These are phyloP conservation scores for Nicotiana paniculata DNA, from an alignment of 257 asterid genomes.

Conservation along the genomic window DNA sequence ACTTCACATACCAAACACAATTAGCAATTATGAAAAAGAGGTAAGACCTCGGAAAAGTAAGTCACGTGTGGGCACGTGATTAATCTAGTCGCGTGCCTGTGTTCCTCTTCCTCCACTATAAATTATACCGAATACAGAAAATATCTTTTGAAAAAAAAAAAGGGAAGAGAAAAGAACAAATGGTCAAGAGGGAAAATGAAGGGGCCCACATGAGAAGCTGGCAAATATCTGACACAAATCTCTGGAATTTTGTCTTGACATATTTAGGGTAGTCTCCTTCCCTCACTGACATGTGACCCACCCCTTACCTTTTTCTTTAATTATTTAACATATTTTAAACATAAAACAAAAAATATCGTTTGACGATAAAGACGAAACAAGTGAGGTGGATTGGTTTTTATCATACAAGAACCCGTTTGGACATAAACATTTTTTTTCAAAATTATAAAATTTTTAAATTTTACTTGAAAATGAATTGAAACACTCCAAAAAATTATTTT, in stretches of 20 bases:
- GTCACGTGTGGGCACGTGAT: conserved; percentile 34
- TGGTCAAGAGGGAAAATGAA: background rate
- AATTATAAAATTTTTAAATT: too few species aligned
- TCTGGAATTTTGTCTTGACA: background rate
- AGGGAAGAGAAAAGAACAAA: background rate
- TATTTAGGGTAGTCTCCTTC: background rate
- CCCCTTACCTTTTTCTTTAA: background rate
- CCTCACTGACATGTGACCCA: conserved; percentile 6
- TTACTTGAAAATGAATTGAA: too few species aligned
- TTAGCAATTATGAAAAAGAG: background rate
- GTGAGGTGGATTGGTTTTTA: too few species aligned
- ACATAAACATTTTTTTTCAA: too few species aligned
- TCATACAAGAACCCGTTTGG: too few species aligned
- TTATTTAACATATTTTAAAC: background rate
- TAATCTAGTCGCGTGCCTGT: conserved; percentile 19
- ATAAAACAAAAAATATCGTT: too few species aligned
- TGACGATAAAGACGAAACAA: too few species aligned
- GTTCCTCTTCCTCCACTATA: conserved; percentile 20
- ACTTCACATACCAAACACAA: too few species aligned
- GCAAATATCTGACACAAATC: background rate
- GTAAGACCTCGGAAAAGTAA: conserved; percentile 5
- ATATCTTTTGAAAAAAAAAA: background rate
- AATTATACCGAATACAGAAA: background rate
- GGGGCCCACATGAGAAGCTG: conserved; percentile 19
- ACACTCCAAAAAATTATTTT: too few species aligned